phyloP scores from a whole-genome alignment of 2,329 filamentous ascomycete genomes.

The Cercospora brassicicola region DNA sequence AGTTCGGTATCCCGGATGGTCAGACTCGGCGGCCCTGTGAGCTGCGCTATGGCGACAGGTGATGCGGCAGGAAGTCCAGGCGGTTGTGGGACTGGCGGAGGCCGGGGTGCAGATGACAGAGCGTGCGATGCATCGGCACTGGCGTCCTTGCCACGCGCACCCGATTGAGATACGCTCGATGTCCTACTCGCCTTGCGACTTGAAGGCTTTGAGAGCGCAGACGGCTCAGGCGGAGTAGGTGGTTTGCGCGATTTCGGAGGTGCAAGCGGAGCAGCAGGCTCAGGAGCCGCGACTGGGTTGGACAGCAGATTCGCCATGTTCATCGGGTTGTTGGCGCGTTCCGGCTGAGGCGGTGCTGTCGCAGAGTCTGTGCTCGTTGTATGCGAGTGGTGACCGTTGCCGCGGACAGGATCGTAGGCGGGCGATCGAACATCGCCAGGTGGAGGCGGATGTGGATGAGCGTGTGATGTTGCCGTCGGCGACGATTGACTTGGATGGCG shows the following conservation, averaged over 20 bases:
- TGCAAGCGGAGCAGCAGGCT: slow-evolving; percentile 13
- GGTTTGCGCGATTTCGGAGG: slow-evolving; percentile 12
- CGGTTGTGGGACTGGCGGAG: slow-evolving; percentile 7
- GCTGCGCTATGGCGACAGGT: slow-evolving; percentile 23
- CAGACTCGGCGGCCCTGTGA: slow-evolving; percentile 39
- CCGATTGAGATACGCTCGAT: slow-evolving; percentile 33
- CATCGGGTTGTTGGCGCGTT: slow-evolving; percentile 80
- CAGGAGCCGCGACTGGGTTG: slow-evolving; percentile 44
- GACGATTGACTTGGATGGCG: slow-evolving; percentile 33
- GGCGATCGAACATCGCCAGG: slow-evolving; percentile 42
- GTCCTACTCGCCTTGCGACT: slow-evolving; percentile 33
- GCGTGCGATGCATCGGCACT: slow-evolving; percentile 2
- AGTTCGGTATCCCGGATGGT: slow-evolving; percentile 56
- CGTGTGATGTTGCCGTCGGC: slow-evolving; percentile 28
- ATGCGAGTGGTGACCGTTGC: slow-evolving; percentile 35
- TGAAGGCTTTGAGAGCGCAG: slow-evolving; percentile 18
- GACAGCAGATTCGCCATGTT: slow-evolving; percentile 94
- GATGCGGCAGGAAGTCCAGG: slow-evolving; percentile 3
- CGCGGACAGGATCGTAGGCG: slow-evolving; percentile 33
- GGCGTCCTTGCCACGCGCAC: slow-evolving; percentile 15
- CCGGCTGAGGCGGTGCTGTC: slow-evolving; percentile 16
- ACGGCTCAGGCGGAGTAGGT: slow-evolving; percentile 8
- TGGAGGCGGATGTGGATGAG: slow-evolving; percentile 30
- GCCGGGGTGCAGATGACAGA: slow-evolving; percentile 8
- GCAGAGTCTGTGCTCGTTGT: slow-evolving; percentile 28